phyloP scores from a whole-genome alignment of 371 early-diverging fungal species.

The Mucor piriformis region DNA sequence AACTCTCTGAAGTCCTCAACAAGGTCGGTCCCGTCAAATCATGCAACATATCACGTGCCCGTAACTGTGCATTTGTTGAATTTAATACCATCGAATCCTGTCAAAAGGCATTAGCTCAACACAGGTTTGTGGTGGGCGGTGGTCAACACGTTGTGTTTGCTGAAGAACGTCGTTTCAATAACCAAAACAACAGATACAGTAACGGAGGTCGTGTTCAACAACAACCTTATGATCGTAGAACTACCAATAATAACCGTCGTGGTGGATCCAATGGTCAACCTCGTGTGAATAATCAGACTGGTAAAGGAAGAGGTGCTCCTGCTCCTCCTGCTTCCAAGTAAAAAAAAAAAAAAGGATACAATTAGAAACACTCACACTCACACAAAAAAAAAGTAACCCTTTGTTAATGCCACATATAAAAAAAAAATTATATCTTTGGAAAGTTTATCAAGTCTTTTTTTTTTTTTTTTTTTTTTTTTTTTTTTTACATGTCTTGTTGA shows the following conservation, averaged over 20 bases:
- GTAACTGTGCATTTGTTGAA: constrained; percentile 42
- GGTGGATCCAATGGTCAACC: neutral
- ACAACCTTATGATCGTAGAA: constrained; percentile 13
- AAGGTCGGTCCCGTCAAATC: constrained; percentile 45
- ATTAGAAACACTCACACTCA: constrained; percentile 2
- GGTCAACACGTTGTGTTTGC: constrained; percentile 31
- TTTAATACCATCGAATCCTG: constrained; percentile 38
- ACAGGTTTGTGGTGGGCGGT: constrained; percentile 30
- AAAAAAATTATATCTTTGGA: no score
- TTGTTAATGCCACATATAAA: no score
- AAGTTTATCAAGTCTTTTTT: neutral
- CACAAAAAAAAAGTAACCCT: neutral
- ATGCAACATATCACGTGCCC: constrained; percentile 18
- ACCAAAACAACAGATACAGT: constrained; percentile 6
- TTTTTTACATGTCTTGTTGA: constrained; percentile 3
- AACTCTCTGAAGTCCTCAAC: constrained; percentile 37
- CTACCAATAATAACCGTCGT: constrained; percentile 5
- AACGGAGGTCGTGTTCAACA: constrained; percentile 2
- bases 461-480: neutral
- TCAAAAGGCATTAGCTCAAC: constrained; percentile 47
- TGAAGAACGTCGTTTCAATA: constrained; percentile 45
- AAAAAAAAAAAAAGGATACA: no score
- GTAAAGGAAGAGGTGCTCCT: constrained; percentile 24
- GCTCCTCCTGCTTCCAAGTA: constrained; percentile 3
- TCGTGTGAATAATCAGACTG: neutral